Base-by-base conservation (phyloP, 768 basidiomycete species). In the Leccinum obscurum region DNA sequence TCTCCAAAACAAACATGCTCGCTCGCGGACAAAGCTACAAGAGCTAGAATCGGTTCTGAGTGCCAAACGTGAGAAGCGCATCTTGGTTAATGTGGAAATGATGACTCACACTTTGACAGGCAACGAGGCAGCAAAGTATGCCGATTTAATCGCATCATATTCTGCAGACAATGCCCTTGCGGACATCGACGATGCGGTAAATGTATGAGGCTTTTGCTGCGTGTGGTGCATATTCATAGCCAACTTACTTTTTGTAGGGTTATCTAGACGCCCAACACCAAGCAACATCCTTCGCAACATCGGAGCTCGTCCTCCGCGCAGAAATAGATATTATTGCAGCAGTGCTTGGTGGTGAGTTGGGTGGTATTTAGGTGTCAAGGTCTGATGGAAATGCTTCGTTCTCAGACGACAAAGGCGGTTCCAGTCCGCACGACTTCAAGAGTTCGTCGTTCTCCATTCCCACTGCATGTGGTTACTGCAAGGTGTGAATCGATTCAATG, bases 361-460 rank as follows among this genome's bases (percentile, higher is more conserved):
- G 3, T 37, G 24, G 51, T 55, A 9, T 14, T 48, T 34, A 37
- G 15, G 52, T 54, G 28, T 48, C 24, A 14, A n/a, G 22, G 34
- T 28, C 44, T 65, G 39, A 68, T 44, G 55, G 62, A 58, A 57
- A 50, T 46, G 55, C 53, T 60, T 62, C 48, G 8, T 56, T 9
- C 59, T 15, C 65, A 93, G 92, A 83, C 65, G 92, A 94, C 66
- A 82, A 87, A 67, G 92, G 92, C 30, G 81, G 78, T 11, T 83
- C 84, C 64, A 79, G 74, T 55, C 91, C 89, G 3, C 92, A 93
- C 71, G 77, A 82, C 30, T 94, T 93, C 80, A 93, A 94, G 76
- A 86, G 87, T 63, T 87, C 92, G 3, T 85, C 89, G 2, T 94
- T 94, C 74, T 91, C 90, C 17, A 92, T 94, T 55, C 92, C 92